Conservation (phyloP, 257 asterid genomes). For the Gentiana straminea region DNA sequence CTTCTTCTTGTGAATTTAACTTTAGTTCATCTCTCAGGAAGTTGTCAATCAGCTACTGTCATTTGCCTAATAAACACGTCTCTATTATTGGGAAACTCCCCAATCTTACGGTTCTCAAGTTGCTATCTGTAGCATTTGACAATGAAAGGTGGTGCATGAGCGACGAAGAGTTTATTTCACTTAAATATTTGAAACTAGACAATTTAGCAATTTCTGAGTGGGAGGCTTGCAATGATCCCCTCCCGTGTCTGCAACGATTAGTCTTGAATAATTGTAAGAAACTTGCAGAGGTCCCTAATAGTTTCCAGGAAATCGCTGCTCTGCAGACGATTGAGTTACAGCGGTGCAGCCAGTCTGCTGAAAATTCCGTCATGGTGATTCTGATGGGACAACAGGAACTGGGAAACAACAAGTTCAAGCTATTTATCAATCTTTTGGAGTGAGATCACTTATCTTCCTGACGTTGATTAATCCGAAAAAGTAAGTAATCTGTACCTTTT, state of each 20-base stretch:
- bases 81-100: neutral
- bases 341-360: neutral
- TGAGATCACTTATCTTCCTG: no score
- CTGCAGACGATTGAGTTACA: neutral
- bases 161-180: neutral
- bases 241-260: neutral
- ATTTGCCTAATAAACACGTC: neutral
- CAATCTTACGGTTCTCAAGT: neutral
- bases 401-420: neutral
- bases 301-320: neutral
- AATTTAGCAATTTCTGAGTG: neutral
- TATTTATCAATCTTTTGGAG: neutral
- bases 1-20: neutral
- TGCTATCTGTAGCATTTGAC: neutral
- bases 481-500: no score
- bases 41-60: neutral
- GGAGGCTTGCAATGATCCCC: neutral
- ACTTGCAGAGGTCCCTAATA: neutral
- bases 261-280: neutral
- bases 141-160: constrained; percentile 2
- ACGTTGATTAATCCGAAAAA: no score
- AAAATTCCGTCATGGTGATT: neutral
- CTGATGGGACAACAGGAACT: neutral
- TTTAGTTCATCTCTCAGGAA: neutral
- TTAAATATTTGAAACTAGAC: neutral